phyloP scores from a whole-genome alignment of 345 rosid genomes.

The Eucalyptus rudis region DNA sequence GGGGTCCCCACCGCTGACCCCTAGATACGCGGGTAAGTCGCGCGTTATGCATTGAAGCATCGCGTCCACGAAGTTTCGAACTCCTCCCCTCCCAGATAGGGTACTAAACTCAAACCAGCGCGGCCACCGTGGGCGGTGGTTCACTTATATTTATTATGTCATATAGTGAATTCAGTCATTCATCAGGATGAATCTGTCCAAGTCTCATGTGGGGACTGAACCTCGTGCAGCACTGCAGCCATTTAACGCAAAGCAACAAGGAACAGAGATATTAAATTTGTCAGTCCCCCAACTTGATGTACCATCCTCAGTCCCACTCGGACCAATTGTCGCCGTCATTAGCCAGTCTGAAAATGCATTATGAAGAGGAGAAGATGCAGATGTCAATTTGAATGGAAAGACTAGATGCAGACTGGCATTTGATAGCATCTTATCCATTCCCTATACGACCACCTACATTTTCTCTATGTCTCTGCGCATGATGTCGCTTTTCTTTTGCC shows the following conservation, averaged over 20 bases:
- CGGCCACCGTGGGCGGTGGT: no score
- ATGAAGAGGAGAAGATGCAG: neutral
- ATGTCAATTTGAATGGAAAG: neutral
- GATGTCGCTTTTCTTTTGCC: neutral
- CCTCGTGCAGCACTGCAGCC: neutral
- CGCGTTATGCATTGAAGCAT: no score
- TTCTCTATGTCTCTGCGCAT: neutral
- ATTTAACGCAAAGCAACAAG: neutral
- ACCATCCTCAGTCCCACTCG: neutral
- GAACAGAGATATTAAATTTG: neutral
- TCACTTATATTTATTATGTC: no score
- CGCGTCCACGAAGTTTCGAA: no score
- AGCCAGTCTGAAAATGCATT: neutral
- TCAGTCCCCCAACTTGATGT: neutral
- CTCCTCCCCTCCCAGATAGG: no score
- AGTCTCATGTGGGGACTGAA: neutral
- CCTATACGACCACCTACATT: neutral
- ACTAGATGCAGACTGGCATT: neutral
- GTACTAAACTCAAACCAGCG: no score
- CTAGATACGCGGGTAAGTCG: no score
- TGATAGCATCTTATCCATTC: neutral
- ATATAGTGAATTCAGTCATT: neutral
- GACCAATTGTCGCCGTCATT: neutral
- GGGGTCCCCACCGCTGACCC: no score
- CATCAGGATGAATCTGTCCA: neutral